Conservation (phyloP, 2,329 filamentous ascomycete genomes). For the Ophiocordyceps robertsii region DNA sequence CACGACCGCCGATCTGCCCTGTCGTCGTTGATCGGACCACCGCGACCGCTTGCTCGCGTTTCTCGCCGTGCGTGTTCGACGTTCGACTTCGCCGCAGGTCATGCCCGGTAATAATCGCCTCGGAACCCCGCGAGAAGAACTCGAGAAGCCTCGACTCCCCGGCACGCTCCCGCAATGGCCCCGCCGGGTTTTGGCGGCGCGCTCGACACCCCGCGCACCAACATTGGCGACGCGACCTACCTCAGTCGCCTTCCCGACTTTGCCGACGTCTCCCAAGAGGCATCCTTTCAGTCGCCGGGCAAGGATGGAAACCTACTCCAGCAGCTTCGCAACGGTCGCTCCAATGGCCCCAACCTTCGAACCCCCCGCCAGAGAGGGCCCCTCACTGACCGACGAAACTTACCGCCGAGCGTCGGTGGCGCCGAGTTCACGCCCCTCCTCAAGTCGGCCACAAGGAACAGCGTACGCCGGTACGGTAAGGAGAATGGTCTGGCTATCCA, state of each 20-base stretch:
- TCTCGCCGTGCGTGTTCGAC: neutral
- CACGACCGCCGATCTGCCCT: neutral
- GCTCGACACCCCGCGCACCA: constrained; percentile 78
- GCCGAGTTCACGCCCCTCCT: constrained; percentile 91
- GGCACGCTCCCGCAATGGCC: constrained; percentile 35
- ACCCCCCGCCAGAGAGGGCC: constrained; percentile 63
- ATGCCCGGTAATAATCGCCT: neutral
- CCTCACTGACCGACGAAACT: constrained; percentile 58
- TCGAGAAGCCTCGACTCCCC: neutral
- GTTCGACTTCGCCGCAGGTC: neutral
- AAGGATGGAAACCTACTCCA: constrained; percentile 59
- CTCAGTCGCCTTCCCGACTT: constrained; percentile 57
- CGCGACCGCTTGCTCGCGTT: neutral
- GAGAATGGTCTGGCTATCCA: constrained; percentile 44
- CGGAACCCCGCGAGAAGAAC: neutral
- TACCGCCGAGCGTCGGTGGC: constrained; percentile 48
- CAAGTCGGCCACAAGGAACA: constrained; percentile 65
- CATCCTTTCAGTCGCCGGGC: constrained; percentile 70
- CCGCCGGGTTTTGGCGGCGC: constrained; percentile 46
- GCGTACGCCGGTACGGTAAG: constrained; percentile 50
- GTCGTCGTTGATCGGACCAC: neutral
- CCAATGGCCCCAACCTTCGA: constrained; percentile 42
- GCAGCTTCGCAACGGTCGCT: constrained; percentile 55
- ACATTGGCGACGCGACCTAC: constrained; percentile 72
- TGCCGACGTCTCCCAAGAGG: constrained; percentile 68